Evolutionary conservation across 179 eudicot species (phyloP), one percentile per base, ranked within the genome.

Genomic region (Pouteria campechiana): DNA sequence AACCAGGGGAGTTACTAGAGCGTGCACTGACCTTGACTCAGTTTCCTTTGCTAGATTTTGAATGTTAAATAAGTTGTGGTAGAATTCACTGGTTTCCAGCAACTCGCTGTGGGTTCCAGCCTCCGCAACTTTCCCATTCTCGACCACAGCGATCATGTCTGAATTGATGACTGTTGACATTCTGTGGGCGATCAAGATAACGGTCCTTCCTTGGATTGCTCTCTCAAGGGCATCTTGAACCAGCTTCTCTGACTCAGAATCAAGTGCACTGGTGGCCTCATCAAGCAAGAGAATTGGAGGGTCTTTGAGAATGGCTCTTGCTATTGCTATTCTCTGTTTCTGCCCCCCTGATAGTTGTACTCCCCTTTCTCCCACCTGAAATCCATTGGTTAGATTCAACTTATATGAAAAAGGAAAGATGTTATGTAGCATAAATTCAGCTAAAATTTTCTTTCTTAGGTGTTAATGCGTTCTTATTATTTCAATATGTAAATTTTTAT

Each of bases 181-280:
- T 45, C 78, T 58, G 64, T 72, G 78, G 42, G 78, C 78, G 20
- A 67, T 67, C 28, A 72, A 29, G 36, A 72, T 59, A 40, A 63
- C 73, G 32, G 78, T 72, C 50, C 73, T 72, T 33, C 73, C 78
- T 46, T 52, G 63, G 64, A 63, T 67, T 47, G 78, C 78, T 28
- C 47, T 63, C 58, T 72, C 78, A 12, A 72, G 73, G 32, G 73
- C 78, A 41, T 39, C 70, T 52, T 72, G 78, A 46, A 72, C 78
- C 25, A 67, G 55, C 53, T 72, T 72, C 51, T 72, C 78, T 10
- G 78, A 63, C 48, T 67, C 73, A 43, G 78, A 58, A 55, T 72
- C 78, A 3, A 72, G 67, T 48, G 78, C 78, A 55, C 78, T 72
- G 23, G 78, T 72, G 50, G 78, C 78, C 56, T 72, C 78, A 20